phyloP scores from a whole-genome alignment of 768 basidiomycete genomes.

The Xerocomus brunneocitrinus region DNA sequence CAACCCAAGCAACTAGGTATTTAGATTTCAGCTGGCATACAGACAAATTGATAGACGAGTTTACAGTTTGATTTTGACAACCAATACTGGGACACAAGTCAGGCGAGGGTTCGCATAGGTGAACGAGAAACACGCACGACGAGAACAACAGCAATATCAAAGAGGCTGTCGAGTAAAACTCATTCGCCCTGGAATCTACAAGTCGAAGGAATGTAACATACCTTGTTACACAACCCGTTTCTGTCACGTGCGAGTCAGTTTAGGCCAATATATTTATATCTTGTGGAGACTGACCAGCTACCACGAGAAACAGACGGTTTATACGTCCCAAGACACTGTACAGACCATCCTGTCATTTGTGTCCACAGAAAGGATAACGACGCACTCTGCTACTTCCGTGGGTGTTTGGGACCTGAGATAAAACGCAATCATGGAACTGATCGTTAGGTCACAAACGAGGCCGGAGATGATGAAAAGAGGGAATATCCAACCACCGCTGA shows the following conservation, averaged over 20 bases:
- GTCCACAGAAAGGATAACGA: not conserved
- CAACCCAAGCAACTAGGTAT: conserved; percentile 13
- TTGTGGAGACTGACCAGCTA: conserved; percentile 11
- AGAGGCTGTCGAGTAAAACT: conserved; percentile 3
- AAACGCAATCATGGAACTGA: conserved; percentile 5
- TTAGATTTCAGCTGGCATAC: not conserved
- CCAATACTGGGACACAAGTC: conserved; percentile 11
- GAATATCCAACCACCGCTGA: conserved; percentile 14
- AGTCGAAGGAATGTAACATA: not conserved
- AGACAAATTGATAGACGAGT: not conserved
- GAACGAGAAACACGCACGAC: conserved; percentile 8
- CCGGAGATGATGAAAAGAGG: conserved; percentile 16
- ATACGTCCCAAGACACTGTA: conserved; percentile 4
- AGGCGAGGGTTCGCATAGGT: not conserved
- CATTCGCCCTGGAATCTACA: not conserved
- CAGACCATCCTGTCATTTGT: not conserved
- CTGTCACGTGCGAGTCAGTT: conserved; percentile 7
- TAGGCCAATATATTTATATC: not conserved
- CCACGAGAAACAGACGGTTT: not conserved
- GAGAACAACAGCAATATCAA: conserved; percentile 2
- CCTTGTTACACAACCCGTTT: conserved; percentile 14
- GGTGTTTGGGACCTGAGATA: conserved; percentile 7
- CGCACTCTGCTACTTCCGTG: conserved; percentile 8
- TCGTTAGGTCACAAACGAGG: conserved; percentile 15
- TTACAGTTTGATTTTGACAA: conserved; percentile 11